A percentile compares a stretch with the other conserved stretches of the same genome.
Evolutionary conservation across 805 yeast genomes (phyloP).

Genomic region (Wickerhamomyces bisporus): DNA sequence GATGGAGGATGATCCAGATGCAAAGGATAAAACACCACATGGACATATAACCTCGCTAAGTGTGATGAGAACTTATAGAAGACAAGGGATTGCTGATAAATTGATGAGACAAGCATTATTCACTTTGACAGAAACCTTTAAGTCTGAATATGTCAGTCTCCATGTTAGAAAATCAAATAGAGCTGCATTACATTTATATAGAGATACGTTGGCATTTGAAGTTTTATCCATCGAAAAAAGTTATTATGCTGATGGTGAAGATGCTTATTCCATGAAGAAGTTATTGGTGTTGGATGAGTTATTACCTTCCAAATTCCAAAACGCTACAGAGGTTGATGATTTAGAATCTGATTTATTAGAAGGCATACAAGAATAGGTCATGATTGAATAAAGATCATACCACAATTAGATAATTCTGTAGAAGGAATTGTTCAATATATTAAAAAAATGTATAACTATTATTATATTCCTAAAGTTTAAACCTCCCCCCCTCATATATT

Average conservation of each 20-base stretch:
- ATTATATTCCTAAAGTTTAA: too few species aligned
- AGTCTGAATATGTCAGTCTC: conserved; percentile 77
- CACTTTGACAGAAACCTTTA: conserved; percentile 75
- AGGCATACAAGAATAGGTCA: conserved; percentile 19
- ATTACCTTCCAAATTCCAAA: conserved; percentile 52
- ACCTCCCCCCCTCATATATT: too few species aligned
- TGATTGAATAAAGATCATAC: too few species aligned
- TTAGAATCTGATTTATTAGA: conserved; percentile 43
- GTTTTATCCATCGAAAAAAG: conserved; percentile 75
- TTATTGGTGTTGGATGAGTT: conserved; percentile 55
- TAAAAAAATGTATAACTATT: too few species aligned
- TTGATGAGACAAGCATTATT: conserved; percentile 80
- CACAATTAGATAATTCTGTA: too few species aligned
- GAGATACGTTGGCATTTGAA: conserved; percentile 79
- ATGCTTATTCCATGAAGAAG: conserved; percentile 93
- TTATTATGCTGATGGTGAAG: conserved; percentile 97
- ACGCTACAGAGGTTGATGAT: conserved; percentile 49
- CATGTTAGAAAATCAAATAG: conserved; percentile 92
- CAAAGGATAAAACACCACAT: conserved; percentile 63
- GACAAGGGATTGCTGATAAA: conserved; percentile 92
- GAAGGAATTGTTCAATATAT: not conserved
- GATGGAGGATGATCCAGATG: conserved; percentile 91
- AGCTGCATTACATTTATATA: conserved; percentile 90
- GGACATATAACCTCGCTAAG: conserved; percentile 94
- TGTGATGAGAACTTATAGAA: conserved; percentile 92